phyloP scores from a whole-genome alignment of 2,329 filamentous ascomycete genomes.

The Sphaerostilbella broomeana region DNA sequence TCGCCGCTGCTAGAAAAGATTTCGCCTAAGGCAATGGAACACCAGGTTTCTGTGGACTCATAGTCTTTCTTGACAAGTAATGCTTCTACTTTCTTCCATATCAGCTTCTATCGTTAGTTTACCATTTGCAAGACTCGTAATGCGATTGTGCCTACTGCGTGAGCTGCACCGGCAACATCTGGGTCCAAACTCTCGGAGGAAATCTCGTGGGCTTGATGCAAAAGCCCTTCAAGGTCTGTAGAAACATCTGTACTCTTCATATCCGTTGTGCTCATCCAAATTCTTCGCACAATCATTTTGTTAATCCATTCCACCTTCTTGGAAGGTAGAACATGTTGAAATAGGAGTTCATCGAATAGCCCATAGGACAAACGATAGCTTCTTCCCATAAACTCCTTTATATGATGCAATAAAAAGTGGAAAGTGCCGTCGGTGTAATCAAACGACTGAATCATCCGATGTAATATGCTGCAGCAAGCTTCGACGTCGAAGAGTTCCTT shows the following conservation, averaged over 20 bases:
- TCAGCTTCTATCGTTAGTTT: constrained; percentile 44
- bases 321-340: constrained; percentile 44
- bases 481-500: constrained; percentile 42
- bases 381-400: constrained; percentile 56
- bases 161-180: constrained; percentile 58
- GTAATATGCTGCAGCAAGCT: constrained; percentile 48
- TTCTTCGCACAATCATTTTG: constrained; percentile 58
- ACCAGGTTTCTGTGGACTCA: constrained; percentile 61
- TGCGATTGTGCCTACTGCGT: constrained; percentile 46
- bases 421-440: constrained; percentile 58
- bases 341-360: constrained; percentile 59
- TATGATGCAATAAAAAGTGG: constrained; percentile 58
- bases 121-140: constrained; percentile 1
- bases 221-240: constrained; percentile 16
- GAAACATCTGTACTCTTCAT: constrained; percentile 19
- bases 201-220: constrained; percentile 35
- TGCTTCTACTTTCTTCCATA: constrained; percentile 74
- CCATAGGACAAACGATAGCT: constrained; percentile 41
- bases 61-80: constrained; percentile 47
- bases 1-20: constrained; percentile 61
- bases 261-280: constrained; percentile 56
- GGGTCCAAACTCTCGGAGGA: constrained; percentile 45
- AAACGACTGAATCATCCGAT: constrained; percentile 53
- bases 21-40: constrained; percentile 57
- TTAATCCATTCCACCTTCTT: constrained; percentile 57